Evolutionary conservation across 805 yeast genomes (phyloP).

Genomic region (Kodamaea jinghongensis): DNA sequence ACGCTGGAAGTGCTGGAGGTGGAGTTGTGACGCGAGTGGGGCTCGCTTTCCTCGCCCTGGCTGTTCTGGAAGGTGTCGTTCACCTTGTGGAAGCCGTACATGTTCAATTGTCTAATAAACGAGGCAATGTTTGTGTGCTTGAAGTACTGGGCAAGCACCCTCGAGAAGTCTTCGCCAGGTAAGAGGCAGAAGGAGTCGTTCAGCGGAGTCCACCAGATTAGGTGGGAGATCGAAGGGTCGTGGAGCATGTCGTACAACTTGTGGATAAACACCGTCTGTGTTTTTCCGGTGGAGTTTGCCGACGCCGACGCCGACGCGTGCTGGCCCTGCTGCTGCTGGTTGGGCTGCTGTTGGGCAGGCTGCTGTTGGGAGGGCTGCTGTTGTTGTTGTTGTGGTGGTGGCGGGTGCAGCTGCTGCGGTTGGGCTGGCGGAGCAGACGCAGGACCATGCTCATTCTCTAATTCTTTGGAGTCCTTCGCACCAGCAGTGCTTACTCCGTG

Average conservation of each 20-base stretch:
- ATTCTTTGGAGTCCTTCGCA: neutral
- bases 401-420: neutral
- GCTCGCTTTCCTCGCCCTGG: conserved; percentile 9
- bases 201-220: conserved; percentile 81
- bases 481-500: neutral
- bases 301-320: conserved; percentile 6
- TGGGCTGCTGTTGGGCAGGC: conserved; percentile 1
- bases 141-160: conserved; percentile 58
- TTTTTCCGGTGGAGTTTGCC: conserved; percentile 21
- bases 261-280: conserved; percentile 67
- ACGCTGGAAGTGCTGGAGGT: conserved; percentile 14
- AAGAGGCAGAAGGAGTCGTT: conserved; percentile 73
- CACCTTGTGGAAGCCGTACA: conserved; percentile 47
- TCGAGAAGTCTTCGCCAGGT: conserved; percentile 85
- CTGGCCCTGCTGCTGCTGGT: neutral
- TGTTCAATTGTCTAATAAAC: conserved; percentile 42
- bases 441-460: neutral
- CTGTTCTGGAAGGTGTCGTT: conserved; percentile 36
- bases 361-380: neutral
- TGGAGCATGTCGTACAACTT: conserved; percentile 90
- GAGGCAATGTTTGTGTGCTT: conserved; percentile 45
- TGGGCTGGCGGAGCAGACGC: neutral
- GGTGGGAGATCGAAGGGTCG: conserved; percentile 64
- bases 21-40: conserved; percentile 10
- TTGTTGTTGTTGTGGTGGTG: neutral